Conservation (phyloP, 176 grass and related monocot genomes). For the Paspalum vaginatum region DNA sequence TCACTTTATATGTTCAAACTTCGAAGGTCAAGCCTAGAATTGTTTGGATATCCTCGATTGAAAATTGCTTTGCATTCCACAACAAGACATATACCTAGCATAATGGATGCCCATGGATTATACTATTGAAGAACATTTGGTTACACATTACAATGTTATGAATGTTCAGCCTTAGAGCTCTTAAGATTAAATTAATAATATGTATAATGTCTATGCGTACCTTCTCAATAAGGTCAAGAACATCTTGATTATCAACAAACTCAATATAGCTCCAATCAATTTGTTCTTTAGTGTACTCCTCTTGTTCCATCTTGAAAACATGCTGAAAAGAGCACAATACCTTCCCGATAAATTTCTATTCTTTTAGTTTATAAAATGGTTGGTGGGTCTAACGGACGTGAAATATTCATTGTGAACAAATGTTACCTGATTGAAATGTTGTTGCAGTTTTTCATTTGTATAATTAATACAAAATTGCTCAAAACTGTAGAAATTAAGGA, state of each 20-base stretch:
- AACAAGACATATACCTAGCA: background rate
- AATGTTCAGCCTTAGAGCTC: background rate
- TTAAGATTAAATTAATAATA: constrained; percentile 21
- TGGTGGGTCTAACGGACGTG: constrained; percentile 28
- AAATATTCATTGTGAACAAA: constrained; percentile 42
- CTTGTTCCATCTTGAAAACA: constrained; percentile 99
- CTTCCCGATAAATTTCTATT: constrained; percentile 39
- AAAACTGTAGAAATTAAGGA: constrained; percentile 61
- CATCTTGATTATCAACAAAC: constrained; percentile 99
- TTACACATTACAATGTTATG: background rate
- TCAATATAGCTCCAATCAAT: constrained; percentile 99
- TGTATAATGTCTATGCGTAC: constrained; percentile 42
- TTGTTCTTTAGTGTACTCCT: constrained; percentile 99
- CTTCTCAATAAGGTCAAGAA: constrained; percentile 99
- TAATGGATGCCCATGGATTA: background rate
- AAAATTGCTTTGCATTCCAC: background rate
- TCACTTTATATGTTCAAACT: constrained; percentile 6
- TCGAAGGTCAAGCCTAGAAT: background rate
- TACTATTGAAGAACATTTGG: background rate
- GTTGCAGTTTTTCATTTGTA: constrained; percentile 98
- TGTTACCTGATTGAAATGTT: constrained; percentile 98
- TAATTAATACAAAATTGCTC: constrained; percentile 99
- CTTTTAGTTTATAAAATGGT: constrained; percentile 33
- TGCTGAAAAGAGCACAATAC: constrained; percentile 71
- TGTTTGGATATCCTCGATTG: background rate